These are phyloP conservation scores for Lyophyllum decastes DNA, from an alignment of 768 basidiomycete genomes.

Conservation along the genomic window DNA sequence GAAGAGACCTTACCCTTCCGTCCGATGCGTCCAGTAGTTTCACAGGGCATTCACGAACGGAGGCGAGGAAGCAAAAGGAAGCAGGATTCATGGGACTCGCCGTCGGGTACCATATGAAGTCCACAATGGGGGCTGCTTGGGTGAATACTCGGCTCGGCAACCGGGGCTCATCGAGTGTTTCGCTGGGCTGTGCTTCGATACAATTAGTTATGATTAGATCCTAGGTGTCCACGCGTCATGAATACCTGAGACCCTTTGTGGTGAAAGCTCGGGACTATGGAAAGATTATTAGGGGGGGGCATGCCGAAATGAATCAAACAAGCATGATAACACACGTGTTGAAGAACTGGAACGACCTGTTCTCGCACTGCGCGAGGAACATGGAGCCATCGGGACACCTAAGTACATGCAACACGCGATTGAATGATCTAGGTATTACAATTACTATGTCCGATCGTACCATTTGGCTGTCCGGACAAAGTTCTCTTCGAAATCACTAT, in stretches of 20 bases:
- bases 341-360: slow-evolving; percentile 61
- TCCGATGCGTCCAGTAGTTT: slow-evolving; percentile 80
- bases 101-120: slow-evolving; percentile 83
- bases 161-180: slow-evolving; percentile 3
- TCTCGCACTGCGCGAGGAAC: slow-evolving; percentile 71
- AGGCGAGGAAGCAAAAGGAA: slow-evolving; percentile 81
- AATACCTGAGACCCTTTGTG: neutral
- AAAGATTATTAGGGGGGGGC: neutral
- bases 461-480: slow-evolving; percentile 61
- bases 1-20: slow-evolving; percentile 57
- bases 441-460: slow-evolving; percentile 28
- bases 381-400: slow-evolving; percentile 81
- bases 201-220: neutral
- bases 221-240: neutral
- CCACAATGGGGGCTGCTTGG: slow-evolving; percentile 75
- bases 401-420: neutral
- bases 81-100: slow-evolving; percentile 60
- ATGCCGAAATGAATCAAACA: neutral
- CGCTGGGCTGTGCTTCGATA: neutral
- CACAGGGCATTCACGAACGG: slow-evolving; percentile 83
- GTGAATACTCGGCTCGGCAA: slow-evolving; percentile 26
- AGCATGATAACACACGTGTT: slow-evolving; percentile 39
- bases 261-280: neutral
- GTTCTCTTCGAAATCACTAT: slow-evolving; percentile 34
- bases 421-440: neutral